Base-by-base conservation (phyloP, 1,284 basidiomycete species). In the Cutaneotrichosporon sp. region DNA sequence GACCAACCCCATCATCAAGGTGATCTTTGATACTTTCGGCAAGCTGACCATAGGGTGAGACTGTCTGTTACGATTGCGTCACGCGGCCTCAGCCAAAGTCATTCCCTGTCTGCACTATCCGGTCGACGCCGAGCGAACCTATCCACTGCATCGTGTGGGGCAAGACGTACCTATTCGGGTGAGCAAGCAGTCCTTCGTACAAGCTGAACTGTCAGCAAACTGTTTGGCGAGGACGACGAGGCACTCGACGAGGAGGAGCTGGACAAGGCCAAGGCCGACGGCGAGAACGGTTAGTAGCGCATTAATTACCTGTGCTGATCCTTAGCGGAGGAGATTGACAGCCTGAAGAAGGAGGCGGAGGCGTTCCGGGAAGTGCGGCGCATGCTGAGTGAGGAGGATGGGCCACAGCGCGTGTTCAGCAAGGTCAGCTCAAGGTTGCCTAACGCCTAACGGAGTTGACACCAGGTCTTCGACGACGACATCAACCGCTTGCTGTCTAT, bases 141-240 rank as follows among this genome's bases (percentile, higher is more conserved):
- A 97, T 99, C 57, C 97, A 99, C 76, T 99, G 95, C 76, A 98
- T 99, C 63, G 96, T 98, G 0, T 99, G 97, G 97, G 94, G 92
- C 36, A 99, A 99, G 80, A 95, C 88, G 71, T 99, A 98, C 82
- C 87, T 99, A n/a, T 88, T 99, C 70, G 88, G 89, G 93, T 93
- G 71, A 77, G 89, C 64, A 4, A 32, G 14, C 5, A 21, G 30
- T 42, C 16, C 10, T 21, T 46, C 7, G 52, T 56, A 49, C 30
- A 62, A 53, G 62, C 65, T 58, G 58, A 32, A 30, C 11, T 22
- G 5, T 52, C 68, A 95, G 92, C n/a, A 93, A 97, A 81, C 80
- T 98, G 7, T 97, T 97, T 73, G 96, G 96, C 1, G 91, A 90
- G 77, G 90, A 96, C 76, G 85, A 93, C 53, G 90, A 80, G 69